Evolutionary conservation across 495 filamentous ascomycete genomes (phyloP), one percentile per base, ranked within the genome.

Genomic region (Xylaria palmicola): DNA sequence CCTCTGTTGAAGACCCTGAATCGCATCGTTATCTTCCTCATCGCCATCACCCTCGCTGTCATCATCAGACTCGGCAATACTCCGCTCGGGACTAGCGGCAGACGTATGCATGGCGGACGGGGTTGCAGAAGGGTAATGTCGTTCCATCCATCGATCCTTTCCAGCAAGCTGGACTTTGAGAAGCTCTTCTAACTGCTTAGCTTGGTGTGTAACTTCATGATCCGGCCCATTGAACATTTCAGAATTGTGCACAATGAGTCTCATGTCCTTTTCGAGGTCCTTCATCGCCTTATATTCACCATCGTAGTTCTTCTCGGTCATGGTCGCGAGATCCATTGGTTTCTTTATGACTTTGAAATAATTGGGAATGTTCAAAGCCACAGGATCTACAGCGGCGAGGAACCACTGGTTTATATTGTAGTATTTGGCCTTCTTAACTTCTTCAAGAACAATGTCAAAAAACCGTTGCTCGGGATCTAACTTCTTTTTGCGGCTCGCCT

Each of bases 311-410:
- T 96, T 97, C 50, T 78, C 75, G 54, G 80, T 75, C 65, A 95
- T 86, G 9, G 91, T 97, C 3, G 80, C 76, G 24, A 98, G 77
- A 67, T 98, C 94, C 94, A 98, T 98, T 2, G 94, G 94, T 68
- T 92, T 90, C 78, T 95, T 97, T 74, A 98, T 90, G 64, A 98
- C 76, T 65, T 88, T 92, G 72, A 92, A 91, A 69, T 98, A 98
- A 17, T 88, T 84, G 1, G 94, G 94, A 59, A 98, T 97, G 74
- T 95, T 93, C 59, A 97, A 76, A 4, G 92, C 93, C 22, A 97
- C 93, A 0, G 95, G 93, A 66, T 98, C 94, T 15, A 98, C 94
- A 0, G 93, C 90, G 4, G 75, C 72, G 65, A 89, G 77, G 75
- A 98, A 98, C 39, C 89, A 85, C 30, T 77, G 77, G 5, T 89